These are phyloP conservation scores for Danielozyma ontarioensis DNA, from an alignment of 805 yeast genomes.

Conservation along the genomic window DNA sequence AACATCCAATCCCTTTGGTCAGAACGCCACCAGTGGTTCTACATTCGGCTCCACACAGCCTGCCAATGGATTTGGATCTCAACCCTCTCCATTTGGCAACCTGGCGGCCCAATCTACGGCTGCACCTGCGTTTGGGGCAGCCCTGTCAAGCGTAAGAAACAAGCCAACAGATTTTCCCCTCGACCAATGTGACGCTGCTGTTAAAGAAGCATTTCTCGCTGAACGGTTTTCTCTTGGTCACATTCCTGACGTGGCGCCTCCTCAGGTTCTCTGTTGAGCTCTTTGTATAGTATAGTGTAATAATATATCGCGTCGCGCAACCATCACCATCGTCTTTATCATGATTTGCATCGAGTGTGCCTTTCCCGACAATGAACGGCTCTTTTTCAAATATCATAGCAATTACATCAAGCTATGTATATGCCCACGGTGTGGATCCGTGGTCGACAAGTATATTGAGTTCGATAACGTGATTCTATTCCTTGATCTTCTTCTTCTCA, in stretches of 20 bases:
- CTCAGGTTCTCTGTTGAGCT: neutral
- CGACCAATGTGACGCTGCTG: neutral
- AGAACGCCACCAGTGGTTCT: too few species aligned
- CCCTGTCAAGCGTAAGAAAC: too few species aligned
- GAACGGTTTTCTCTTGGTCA: neutral
- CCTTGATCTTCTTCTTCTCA: conserved; percentile 75
- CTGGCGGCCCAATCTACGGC: too few species aligned
- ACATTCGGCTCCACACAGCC: neutral
- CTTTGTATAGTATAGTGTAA: too few species aligned
- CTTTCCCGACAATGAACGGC: conserved; percentile 49
- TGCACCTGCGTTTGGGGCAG: too few species aligned
- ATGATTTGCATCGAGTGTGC: conserved; percentile 93
- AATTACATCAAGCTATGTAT: conserved; percentile 75
- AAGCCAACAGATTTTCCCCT: too few species aligned
- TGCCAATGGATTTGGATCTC: too few species aligned
- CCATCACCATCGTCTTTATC: neutral
- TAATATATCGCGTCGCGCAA: too few species aligned
- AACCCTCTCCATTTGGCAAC: too few species aligned
- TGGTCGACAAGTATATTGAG: conserved; percentile 90
- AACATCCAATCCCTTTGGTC: neutral
- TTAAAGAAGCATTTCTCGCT: neutral
- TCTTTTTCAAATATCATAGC: conserved; percentile 69
- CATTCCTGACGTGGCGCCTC: neutral
- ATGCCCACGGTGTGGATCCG: conserved; percentile 64
- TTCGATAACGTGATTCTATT: conserved; percentile 79